Base-by-base conservation (phyloP, 2,329 filamentous ascomycete species). In the Byssothecium circinans region DNA sequence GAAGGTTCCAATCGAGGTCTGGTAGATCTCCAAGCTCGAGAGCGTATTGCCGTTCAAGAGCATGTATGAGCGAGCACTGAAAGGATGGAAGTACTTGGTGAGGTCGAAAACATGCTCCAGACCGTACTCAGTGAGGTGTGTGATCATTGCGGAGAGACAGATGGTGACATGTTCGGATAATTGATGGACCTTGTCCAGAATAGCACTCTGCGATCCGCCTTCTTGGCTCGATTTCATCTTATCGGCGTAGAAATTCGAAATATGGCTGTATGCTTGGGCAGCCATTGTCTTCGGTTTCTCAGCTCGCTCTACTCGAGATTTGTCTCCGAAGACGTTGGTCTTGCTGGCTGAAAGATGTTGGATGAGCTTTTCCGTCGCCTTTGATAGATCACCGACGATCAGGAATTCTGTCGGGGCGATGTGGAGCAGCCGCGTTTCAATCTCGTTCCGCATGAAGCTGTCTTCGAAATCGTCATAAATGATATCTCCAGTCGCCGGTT, bases 401-500 rank as follows among this genome's bases (percentile, higher is more conserved):
- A 99, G 78, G 52, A 99, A 90, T 69, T 99, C 94, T 72, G 91
- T 96, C 0, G 94, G 94, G 0, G 92, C 90, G 56, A 99, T 95
- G 68, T 99, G 94, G 23, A 99, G 76, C 20, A 99, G 75, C n/a
- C 94, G 79, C 0, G 94, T 99, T 74, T 99, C 94, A 27, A 99
- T 88, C 68, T 99, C 94, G 61, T 87, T 91, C 40, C 94, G 81
- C 92, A 99, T 96, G 73, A 97, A 97, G 2, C 92, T 91, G 64
- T 99, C 94, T 60, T 97, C 90, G 60, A 99, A 99, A 49, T 87
- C 85, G 64, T 99, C 94, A 62, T 96, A 95, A 46, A 97, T 87
- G 60, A 99, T 90, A 68, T 97, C 92, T 46, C 94, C 94, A 0
- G 94, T 99, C 1, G 90, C 88, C 8, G 94, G 94, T 62, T 99